Evolutionary conservation across 345 rosid species (phyloP).

Genomic region (Turnera subulata): DNA sequence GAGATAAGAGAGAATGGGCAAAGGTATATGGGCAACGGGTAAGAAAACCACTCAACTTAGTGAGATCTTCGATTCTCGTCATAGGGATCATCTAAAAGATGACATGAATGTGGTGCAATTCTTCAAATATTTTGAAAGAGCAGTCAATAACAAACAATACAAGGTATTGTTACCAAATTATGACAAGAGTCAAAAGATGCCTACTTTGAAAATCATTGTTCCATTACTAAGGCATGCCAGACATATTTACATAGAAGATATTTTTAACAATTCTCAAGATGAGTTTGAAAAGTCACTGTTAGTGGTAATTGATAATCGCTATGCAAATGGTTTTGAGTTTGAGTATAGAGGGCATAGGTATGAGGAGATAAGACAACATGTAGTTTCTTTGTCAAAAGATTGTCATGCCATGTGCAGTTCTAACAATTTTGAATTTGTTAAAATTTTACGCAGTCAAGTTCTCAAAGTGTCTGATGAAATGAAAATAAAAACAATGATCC

Average conservation of each 20-base stretch:
- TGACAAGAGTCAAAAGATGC: neutral
- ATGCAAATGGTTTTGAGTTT: slow-evolving; percentile 17
- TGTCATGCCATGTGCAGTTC: slow-evolving; percentile 25
- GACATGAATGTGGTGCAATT: slow-evolving; percentile 2
- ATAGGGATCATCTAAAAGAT: too few species aligned
- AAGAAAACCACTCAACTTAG: neutral
- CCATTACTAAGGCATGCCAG: slow-evolving; percentile 6
- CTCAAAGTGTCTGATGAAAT: slow-evolving; percentile 29
- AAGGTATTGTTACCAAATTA: neutral
- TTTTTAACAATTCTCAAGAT: neutral
- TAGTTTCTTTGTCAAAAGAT: slow-evolving; percentile 24
- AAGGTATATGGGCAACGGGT: neutral
- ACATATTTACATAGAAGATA: neutral
- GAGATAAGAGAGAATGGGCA: neutral
- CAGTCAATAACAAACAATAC: neutral
- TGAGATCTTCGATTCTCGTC: neutral
- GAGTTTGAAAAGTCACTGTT: slow-evolving; percentile 20
- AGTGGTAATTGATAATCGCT: slow-evolving; percentile 20
- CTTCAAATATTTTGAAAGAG: slow-evolving; percentile 3
- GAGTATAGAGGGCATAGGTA: slow-evolving; percentile 25
- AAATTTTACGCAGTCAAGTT: slow-evolving; percentile 37
- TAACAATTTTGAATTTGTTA: slow-evolving; percentile 32
- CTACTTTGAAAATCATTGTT: neutral
- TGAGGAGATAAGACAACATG: slow-evolving; percentile 23
- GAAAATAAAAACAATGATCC: slow-evolving; percentile 31